These are phyloP conservation scores for Logfia minima DNA, from an alignment of 129 eudicot species.

Conservation along the genomic window DNA sequence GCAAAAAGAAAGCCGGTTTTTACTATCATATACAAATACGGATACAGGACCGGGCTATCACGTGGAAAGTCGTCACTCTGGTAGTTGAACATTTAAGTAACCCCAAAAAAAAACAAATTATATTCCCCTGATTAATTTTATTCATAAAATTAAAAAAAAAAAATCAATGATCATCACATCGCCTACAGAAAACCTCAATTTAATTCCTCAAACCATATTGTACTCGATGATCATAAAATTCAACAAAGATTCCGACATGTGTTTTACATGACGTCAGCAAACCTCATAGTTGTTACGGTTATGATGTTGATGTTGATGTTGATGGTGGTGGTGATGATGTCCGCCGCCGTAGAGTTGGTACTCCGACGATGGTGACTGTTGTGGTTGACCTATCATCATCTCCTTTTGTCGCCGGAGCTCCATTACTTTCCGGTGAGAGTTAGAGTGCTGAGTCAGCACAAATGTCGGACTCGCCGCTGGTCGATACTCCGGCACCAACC, in stretches of 20 bases:
- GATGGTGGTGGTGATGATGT: slow-evolving; percentile 33
- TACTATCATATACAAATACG: not conserved
- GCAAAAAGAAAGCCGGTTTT: not conserved
- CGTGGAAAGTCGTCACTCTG: slow-evolving; percentile 37
- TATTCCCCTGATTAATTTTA: slow-evolving; percentile 26
- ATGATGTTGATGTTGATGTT: slow-evolving; percentile 38
- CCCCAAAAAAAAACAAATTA: not conserved
- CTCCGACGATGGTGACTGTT: slow-evolving; percentile 35
- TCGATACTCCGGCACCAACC: slow-evolving; percentile 74
- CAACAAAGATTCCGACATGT: slow-evolving; percentile 3
- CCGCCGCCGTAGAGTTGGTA: slow-evolving; percentile 34
- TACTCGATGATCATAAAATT: slow-evolving; percentile 15
- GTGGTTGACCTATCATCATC: slow-evolving; percentile 41
- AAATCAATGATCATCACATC: slow-evolving; percentile 27
- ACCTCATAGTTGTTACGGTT: slow-evolving; percentile 42
- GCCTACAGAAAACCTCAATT: not conserved
- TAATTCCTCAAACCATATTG: slow-evolving; percentile 22
- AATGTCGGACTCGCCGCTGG: slow-evolving; percentile 90
- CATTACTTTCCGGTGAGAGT: slow-evolving; percentile 79
- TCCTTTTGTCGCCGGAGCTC: slow-evolving; percentile 78
- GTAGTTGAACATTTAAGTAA: slow-evolving; percentile 36
- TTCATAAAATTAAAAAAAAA: slow-evolving; percentile 28
- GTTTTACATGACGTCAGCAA: slow-evolving; percentile 43
- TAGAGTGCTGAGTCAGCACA: slow-evolving; percentile 77
- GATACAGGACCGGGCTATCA: slow-evolving; percentile 20